Evolutionary conservation across 2,329 filamentous ascomycete genomes (phyloP).

Genomic region (Sordariomycetes sp.): DNA sequence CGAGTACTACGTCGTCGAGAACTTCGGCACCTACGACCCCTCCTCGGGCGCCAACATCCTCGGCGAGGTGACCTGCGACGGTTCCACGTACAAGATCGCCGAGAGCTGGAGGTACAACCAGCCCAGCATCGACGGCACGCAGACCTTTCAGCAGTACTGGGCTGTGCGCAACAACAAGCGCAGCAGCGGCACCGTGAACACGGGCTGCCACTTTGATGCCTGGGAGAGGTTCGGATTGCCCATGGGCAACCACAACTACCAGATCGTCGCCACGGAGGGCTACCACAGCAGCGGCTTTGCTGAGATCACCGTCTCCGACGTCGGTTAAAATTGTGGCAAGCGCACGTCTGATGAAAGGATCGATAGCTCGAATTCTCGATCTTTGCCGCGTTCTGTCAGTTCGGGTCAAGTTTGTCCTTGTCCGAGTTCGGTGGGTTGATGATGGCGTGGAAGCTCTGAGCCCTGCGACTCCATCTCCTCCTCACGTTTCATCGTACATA

Average conservation of each 20-base stretch:
- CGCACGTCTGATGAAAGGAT: too few relatives aligned
- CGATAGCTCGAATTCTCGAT: too few relatives aligned
- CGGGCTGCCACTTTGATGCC: slow-evolving; percentile 40
- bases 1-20: slow-evolving; percentile 26
- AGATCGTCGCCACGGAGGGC: slow-evolving; percentile 45
- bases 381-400: too few relatives aligned
- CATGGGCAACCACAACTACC: slow-evolving; percentile 40
- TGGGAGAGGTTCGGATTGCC: slow-evolving; percentile 39
- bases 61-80: slow-evolving; percentile 25
- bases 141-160: slow-evolving; percentile 45
- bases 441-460: too few relatives aligned
- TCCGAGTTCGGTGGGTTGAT: too few relatives aligned
- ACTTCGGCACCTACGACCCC: slow-evolving; percentile 26
- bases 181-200: slow-evolving; percentile 38
- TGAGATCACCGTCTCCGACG: slow-evolving; percentile 38
- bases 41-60: slow-evolving; percentile 18
- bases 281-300: slow-evolving; percentile 40
- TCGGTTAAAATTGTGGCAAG: too few relatives aligned
- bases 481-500: too few relatives aligned
- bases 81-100: slow-evolving; percentile 26
- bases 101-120: slow-evolving; percentile 26
- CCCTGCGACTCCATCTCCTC: too few relatives aligned
- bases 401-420: too few relatives aligned
- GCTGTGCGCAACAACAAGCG: slow-evolving; percentile 40
- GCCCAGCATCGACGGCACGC: slow-evolving; percentile 38